Percentiles rank a stretch among this genome's conserved stretches.
Conservation (phyloP, 176 grass and related monocot genomes). For the Carex pumila region DNA sequence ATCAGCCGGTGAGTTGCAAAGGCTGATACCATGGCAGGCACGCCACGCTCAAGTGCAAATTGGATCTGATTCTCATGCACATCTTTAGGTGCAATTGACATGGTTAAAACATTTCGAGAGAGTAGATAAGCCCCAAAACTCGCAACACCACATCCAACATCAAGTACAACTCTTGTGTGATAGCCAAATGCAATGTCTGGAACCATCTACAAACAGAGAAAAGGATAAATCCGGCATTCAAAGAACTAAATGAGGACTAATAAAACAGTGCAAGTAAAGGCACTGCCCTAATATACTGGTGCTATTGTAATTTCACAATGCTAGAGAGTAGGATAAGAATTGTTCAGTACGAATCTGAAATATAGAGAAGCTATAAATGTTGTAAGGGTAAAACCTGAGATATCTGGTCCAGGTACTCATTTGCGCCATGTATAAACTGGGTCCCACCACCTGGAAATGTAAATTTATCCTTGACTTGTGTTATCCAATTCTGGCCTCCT, state of each 20-base stretch:
- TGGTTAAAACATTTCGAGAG: slow-evolving; percentile 72
- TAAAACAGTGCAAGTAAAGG: not conserved
- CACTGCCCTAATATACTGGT: not conserved
- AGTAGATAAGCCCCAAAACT: slow-evolving; percentile 98
- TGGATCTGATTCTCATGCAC: slow-evolving; percentile 99
- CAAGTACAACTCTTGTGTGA: slow-evolving; percentile 76
- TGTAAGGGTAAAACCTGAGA: slow-evolving; percentile 43
- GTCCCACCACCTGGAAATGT: slow-evolving; percentile 90
- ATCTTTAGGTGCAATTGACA: slow-evolving; percentile 95
- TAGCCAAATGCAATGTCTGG: slow-evolving; percentile 84
- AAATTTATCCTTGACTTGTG: slow-evolving; percentile 76
- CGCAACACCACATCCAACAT: slow-evolving; percentile 83
- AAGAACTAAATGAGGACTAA: not conserved
- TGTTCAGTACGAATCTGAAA: not conserved
- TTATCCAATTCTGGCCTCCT: slow-evolving; percentile 99
- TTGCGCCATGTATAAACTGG: slow-evolving; percentile 86
- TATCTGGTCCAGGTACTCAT: slow-evolving; percentile 84
- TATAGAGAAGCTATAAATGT: not conserved
- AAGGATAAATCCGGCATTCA: not conserved
- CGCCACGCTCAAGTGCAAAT: slow-evolving; percentile 93
- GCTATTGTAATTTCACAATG: not conserved
- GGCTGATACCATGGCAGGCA: slow-evolving; percentile 70
- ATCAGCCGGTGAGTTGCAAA: slow-evolving; percentile 70
- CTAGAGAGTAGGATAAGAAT: not conserved
- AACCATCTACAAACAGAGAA: slow-evolving; percentile 62